These are phyloP conservation scores for Brachypodium distachyon DNA, from an alignment of 202 grass and related monocot genomes.

Conservation along the genomic window DNA sequence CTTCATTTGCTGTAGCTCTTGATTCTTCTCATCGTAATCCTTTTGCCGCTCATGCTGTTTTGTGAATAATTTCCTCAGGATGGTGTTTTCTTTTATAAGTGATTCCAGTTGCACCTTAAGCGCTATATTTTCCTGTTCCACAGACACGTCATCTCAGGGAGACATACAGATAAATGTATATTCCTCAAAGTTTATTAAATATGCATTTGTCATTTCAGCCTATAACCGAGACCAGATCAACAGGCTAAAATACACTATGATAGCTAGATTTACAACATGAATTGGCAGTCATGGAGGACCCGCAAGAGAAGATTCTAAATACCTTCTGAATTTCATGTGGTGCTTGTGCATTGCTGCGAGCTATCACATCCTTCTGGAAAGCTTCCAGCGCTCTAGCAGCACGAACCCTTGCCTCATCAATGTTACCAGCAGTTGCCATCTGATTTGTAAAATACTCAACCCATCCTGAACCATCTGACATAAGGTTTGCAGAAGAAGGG, in stretches of 20 bases:
- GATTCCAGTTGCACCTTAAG: slow-evolving; percentile 36
- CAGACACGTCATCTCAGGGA: not conserved
- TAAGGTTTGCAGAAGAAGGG: not conserved
- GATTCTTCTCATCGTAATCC: slow-evolving; percentile 30
- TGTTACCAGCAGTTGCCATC: slow-evolving; percentile 26
- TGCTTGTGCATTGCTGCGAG: not conserved
- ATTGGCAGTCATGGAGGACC: not conserved
- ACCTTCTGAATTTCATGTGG: slow-evolving; percentile 34
- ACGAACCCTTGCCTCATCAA: slow-evolving; percentile 34
- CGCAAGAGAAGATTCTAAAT: not conserved
- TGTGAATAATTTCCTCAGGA: slow-evolving; percentile 39
- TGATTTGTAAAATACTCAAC: slow-evolving; percentile 46
- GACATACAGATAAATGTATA: not conserved
- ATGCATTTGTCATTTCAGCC: not conserved
- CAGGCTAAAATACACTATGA: not conserved
- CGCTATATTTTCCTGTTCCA: slow-evolving; percentile 38
- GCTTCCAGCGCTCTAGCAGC: slow-evolving; percentile 36
- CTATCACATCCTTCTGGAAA: slow-evolving; percentile 35
- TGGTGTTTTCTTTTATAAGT: slow-evolving; percentile 26
- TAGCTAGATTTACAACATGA: not conserved
- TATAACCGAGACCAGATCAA: not conserved
- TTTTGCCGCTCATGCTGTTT: slow-evolving; percentile 48
- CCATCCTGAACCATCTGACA: slow-evolving; percentile 41
- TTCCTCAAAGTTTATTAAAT: not conserved
- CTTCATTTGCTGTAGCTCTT: slow-evolving; percentile 35